These are phyloP conservation scores for Adansonia rubrostipa DNA, from an alignment of 441 rosid species.

Conservation along the genomic window DNA sequence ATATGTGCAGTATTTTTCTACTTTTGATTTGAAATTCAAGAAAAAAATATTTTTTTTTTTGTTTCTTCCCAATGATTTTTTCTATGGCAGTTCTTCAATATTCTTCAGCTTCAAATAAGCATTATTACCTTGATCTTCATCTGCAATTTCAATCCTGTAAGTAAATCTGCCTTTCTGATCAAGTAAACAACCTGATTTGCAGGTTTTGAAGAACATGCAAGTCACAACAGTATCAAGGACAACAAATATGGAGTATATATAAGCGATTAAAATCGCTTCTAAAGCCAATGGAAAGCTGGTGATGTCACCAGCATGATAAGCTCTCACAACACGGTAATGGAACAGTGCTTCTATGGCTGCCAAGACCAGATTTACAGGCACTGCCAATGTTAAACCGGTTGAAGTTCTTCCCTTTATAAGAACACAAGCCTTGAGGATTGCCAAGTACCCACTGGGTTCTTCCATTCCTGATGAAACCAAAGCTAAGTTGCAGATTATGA, in stretches of 20 bases:
- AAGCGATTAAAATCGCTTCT: slow-evolving; percentile 54
- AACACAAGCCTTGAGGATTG: slow-evolving; percentile 54
- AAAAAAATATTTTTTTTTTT: too few relatives aligned
- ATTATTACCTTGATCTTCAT: slow-evolving; percentile 10
- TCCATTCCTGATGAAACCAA: slow-evolving; percentile 59
- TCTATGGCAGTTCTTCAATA: slow-evolving; percentile 33
- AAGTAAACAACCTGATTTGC: background rate
- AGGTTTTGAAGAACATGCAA: slow-evolving; percentile 38
- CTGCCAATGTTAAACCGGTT: slow-evolving; percentile 53
- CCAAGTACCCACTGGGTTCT: slow-evolving; percentile 42
- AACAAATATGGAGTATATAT: slow-evolving; percentile 53
- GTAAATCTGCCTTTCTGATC: too few relatives aligned
- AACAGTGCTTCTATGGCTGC: slow-evolving; percentile 65
- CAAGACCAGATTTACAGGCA: slow-evolving; percentile 47
- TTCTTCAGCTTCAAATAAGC: slow-evolving; percentile 36
- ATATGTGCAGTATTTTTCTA: too few relatives aligned
- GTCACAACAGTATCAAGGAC: slow-evolving; percentile 57
- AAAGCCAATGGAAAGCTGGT: slow-evolving; percentile 28
- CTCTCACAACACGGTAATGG: slow-evolving; percentile 44
- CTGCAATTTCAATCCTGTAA: slow-evolving; percentile 31
- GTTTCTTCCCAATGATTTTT: background rate
- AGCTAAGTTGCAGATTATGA: slow-evolving; percentile 67
- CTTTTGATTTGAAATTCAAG: too few relatives aligned
- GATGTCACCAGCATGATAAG: slow-evolving; percentile 6
- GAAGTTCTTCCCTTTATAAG: slow-evolving; percentile 52